phyloP scores from a whole-genome alignment of 192 early-diverging fungal species.

The Podila minutissima region DNA sequence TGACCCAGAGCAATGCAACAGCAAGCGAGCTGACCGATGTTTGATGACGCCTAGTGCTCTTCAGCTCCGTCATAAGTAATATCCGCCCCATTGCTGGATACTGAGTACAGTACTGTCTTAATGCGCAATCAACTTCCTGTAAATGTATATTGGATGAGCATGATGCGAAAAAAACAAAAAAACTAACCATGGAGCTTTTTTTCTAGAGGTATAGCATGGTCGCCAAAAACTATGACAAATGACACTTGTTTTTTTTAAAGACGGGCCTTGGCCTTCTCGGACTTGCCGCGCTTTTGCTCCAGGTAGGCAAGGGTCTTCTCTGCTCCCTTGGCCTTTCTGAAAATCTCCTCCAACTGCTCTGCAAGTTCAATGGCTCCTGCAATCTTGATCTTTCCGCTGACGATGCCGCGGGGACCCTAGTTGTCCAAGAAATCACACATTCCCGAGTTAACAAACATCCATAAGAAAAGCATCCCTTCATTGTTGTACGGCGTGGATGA shows the following conservation, averaged over 20 bases:
- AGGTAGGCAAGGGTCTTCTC: slow-evolving; percentile 49
- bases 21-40: too few relatives aligned
- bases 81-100: too few relatives aligned
- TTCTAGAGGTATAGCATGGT: too few relatives aligned
- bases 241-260: slow-evolving; percentile 8
- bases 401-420: slow-evolving; percentile 47
- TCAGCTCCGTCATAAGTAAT: too few relatives aligned
- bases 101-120: too few relatives aligned
- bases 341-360: slow-evolving; percentile 43
- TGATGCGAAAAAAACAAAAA: not conserved
- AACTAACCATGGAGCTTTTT: not conserved
- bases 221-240: too few relatives aligned
- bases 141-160: too few relatives aligned
- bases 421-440: not conserved
- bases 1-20: too few relatives aligned
- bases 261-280: slow-evolving; percentile 41
- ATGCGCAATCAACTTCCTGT: too few relatives aligned
- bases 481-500: too few relatives aligned
- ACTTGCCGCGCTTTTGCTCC: slow-evolving; percentile 45
- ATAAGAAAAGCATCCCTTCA: too few relatives aligned
- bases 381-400: slow-evolving; percentile 52
- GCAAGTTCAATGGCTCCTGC: slow-evolving; percentile 51
- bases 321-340: slow-evolving; percentile 46
- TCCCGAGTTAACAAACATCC: not conserved
- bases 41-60: too few relatives aligned